These are phyloP conservation scores for Circinella minor DNA, from an alignment of 371 early-diverging fungal species.

Conservation along the genomic window DNA sequence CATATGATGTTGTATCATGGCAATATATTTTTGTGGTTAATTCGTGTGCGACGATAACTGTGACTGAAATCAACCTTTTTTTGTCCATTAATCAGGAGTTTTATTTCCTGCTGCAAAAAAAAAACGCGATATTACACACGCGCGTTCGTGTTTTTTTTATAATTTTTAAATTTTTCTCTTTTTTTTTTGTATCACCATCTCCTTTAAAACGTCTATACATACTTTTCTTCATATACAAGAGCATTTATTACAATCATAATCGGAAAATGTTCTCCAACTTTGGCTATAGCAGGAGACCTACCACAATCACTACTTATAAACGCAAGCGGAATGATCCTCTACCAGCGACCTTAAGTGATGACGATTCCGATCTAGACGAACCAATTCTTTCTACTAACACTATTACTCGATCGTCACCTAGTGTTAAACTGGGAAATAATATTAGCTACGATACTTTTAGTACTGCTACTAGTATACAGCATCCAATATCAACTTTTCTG, in stretches of 20 bases:
- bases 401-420: background rate
- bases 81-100: too few relatives aligned
- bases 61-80: too few relatives aligned
- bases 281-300: background rate
- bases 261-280: background rate
- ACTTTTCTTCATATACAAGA: too few relatives aligned
- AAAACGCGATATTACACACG: background rate
- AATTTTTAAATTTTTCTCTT: background rate
- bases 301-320: background rate
- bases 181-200: background rate
- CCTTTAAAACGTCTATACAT: background rate
- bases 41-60: too few relatives aligned
- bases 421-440: background rate
- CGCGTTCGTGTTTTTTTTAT: background rate
- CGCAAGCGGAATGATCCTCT: background rate
- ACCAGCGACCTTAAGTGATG: background rate
- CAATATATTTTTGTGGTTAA: too few relatives aligned
- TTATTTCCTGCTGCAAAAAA: background rate
- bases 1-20: too few relatives aligned
- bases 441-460: background rate
- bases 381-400: background rate
- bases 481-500: background rate
- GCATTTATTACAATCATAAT: background rate
- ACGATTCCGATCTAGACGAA: conserved; percentile 6
- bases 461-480: background rate